Evolutionary conservation across 805 yeast genomes (phyloP).

Genomic region (Maudiozyma serrabonitensis): DNA sequence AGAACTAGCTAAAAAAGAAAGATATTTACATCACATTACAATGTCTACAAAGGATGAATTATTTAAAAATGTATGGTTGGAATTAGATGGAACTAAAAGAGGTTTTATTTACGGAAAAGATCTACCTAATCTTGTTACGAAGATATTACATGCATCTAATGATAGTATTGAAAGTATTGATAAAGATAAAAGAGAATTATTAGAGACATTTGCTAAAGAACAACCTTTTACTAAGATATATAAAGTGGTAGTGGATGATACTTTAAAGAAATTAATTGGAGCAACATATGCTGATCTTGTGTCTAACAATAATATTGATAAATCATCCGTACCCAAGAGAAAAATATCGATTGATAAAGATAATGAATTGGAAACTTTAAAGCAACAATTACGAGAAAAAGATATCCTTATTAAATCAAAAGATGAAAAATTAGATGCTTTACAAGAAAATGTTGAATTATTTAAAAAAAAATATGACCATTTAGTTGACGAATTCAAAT

Average conservation of each 20-base stretch:
- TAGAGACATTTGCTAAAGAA: conserved; percentile 24
- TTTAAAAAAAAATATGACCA: conserved; percentile 22
- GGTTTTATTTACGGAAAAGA: conserved; percentile 25
- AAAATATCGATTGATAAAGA: neutral
- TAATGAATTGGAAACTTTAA: neutral
- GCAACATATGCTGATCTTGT: conserved; percentile 18
- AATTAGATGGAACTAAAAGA: conserved; percentile 11
- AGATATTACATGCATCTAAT: neutral
- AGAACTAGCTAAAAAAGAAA: too few species aligned
- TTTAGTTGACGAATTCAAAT: conserved; percentile 21
- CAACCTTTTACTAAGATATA: conserved; percentile 25
- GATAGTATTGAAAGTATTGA: neutral
- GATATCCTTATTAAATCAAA: conserved; percentile 14
- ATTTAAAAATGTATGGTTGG: conserved; percentile 17
- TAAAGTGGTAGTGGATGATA: conserved; percentile 22
- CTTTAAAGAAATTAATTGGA: conserved; percentile 26
- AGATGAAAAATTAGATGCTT: conserved; percentile 12
- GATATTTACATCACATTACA: neutral
- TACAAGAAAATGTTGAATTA: conserved; percentile 12
- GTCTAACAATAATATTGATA: neutral
- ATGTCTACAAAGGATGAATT: neutral
- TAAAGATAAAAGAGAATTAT: conserved; percentile 6
- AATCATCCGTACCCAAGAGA: neutral
- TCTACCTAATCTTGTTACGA: conserved; percentile 15
- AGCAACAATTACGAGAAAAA: conserved; percentile 1